Base-by-base conservation (phyloP, 352 stramenopile species). In the Ochromonadaceae sp. region DNA sequence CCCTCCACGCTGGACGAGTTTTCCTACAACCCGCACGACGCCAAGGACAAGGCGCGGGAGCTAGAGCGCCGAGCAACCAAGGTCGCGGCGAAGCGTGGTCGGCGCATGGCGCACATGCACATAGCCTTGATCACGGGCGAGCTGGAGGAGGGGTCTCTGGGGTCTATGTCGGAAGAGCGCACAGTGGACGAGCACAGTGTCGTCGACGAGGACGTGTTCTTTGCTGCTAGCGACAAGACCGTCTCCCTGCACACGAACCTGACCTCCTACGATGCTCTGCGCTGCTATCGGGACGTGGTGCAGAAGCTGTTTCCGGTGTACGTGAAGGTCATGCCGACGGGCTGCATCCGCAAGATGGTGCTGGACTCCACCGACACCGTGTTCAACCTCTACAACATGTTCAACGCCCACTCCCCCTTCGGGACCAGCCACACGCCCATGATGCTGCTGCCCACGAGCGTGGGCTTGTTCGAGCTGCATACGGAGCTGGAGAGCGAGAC, bases 401-500 rank as follows among this genome's bases (percentile, higher is more conserved):
- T 63, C 20, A 43, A 34, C 31, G 38, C 20, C 5, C 4, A 49
- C 40, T 49, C 22, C 14, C 2, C 22, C 17, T 5, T 10, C 10
- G 38, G 40, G 31, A 50, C 22, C 28, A 25, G 3, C 40, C 36
- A 28, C 28, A 2, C 2, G 26, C 26, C 5, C 38, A 49, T 63
- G 55, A 28, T 63, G 20, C 2, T 63, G 31, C 26, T 63, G 31
- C 55, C 55, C 36, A 52, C 35, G 5, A 52, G 1, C 4, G 41
- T 12, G 26, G 55, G 55, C 20, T 30, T 52, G 10, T 63, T 50
- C 7, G 55, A 63, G 26, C 26, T 63, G 17, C 35, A 63, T 50
- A 25, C 55, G 20, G 5, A 63, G 22, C 20, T 47, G 38, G 31
- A 20, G 26, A 12, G 10, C 15, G 34, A 63, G 9, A 34, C 3